A percentile compares a stretch with the other conserved stretches of the same genome.
These are phyloP conservation scores for Fusarium sp. DNA, from an alignment of 2,329 filamentous ascomycete species.

Conservation along the genomic window DNA sequence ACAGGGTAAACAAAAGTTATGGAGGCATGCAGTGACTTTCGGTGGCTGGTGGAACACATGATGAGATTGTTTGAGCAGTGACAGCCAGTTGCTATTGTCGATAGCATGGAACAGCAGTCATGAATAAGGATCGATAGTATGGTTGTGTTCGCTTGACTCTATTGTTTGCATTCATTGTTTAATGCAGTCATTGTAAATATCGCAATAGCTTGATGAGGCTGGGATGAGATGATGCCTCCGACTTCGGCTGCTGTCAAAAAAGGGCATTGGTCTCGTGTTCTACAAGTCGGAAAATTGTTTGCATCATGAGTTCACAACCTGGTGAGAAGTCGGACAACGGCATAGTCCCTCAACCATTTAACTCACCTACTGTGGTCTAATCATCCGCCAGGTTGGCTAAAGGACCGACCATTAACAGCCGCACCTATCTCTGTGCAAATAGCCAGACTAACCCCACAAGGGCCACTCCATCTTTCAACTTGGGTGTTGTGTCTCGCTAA, in stretches of 20 bases:
- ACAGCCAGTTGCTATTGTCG: neutral
- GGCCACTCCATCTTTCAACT: constrained; percentile 3
- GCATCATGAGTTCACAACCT: constrained; percentile 18
- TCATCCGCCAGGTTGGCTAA: constrained; percentile 4
- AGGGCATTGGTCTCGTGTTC: neutral
- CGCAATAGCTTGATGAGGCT: neutral
- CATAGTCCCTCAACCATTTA: neutral
- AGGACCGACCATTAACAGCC: constrained; percentile 28
- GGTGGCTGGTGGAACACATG: neutral
- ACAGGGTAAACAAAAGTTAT: neutral
- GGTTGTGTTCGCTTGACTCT: neutral
- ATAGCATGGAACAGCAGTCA: neutral
- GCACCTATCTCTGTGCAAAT: constrained; percentile 27
- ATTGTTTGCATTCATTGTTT: neutral
- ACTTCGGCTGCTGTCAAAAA: neutral
- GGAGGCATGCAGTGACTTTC: neutral
- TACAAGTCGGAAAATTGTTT: constrained; percentile 5
- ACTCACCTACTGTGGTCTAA: neutral
- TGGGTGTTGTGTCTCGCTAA: constrained; percentile 1
- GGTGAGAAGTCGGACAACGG: neutral
- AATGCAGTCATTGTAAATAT: neutral
- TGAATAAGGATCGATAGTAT: neutral
- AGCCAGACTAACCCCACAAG: constrained; percentile 26
- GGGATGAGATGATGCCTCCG: neutral
- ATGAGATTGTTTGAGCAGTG: constrained; percentile 3